phyloP scores from a whole-genome alignment of 495 filamentous ascomycete genomes.

The Endocarpon pusillum region DNA sequence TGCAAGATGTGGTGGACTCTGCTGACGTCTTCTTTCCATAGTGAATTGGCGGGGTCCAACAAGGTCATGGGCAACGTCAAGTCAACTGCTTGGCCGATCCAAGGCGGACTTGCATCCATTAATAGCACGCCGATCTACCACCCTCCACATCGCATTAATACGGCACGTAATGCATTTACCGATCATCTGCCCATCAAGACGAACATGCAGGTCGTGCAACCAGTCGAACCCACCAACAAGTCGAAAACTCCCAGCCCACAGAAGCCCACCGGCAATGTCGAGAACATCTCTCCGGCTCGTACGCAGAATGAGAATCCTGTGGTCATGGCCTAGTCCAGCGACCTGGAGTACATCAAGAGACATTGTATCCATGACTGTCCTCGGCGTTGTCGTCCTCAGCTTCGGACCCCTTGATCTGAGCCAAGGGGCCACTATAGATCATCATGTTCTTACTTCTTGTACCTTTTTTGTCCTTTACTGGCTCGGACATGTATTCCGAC shows the following conservation, averaged over 20 bases:
- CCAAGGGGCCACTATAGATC: too few species aligned
- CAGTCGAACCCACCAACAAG: slow-evolving; percentile 12
- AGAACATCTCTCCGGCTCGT: slow-evolving; percentile 1
- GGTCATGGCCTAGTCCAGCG: slow-evolving; percentile 7
- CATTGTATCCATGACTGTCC: too few species aligned
- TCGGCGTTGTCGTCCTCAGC: too few species aligned
- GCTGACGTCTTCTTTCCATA: slow-evolving; percentile 19
- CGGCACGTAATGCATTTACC: slow-evolving; percentile 14
- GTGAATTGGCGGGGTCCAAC: slow-evolving; percentile 18
- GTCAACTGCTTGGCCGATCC: slow-evolving; percentile 18
- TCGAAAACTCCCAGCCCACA: slow-evolving; percentile 17
- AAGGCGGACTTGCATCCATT: slow-evolving; percentile 12
- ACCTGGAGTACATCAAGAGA: too few species aligned
- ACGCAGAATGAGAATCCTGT: slow-evolving; percentile 4
- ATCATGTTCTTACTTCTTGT: too few species aligned
- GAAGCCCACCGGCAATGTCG: slow-evolving; percentile 14
- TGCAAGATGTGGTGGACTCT: slow-evolving; percentile 21
- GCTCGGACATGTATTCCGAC: too few species aligned
- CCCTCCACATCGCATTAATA: neutral
- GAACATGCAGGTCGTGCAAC: slow-evolving; percentile 11
- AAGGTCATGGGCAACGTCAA: slow-evolving; percentile 11
- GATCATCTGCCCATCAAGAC: slow-evolving; percentile 20
- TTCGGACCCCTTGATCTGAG: too few species aligned
- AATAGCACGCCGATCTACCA: slow-evolving; percentile 1
- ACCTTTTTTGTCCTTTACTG: too few species aligned